Percentiles rank a stretch among this genome's conserved stretches.
Conservation (phyloP, 345 rosid genomes). For the Aegle marmelos region DNA sequence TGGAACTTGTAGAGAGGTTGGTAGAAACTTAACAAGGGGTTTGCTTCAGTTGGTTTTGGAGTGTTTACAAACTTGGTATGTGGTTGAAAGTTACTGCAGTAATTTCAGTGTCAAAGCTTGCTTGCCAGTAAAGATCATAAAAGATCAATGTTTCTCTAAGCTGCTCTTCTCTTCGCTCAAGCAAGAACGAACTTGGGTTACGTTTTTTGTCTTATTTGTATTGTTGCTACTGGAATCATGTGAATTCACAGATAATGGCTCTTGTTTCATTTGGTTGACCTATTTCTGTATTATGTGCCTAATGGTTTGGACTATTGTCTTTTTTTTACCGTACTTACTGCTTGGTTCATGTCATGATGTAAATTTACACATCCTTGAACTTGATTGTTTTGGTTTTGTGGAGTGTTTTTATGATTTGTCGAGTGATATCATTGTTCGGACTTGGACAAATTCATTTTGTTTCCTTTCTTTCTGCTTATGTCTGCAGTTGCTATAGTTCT, state of each 20-base stretch:
- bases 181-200: background rate
- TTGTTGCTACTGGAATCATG: conserved; percentile 1
- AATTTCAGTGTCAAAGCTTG: background rate
- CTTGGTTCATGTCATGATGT: conserved; percentile 1
- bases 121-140: background rate
- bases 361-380: background rate
- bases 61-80: background rate
- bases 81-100: background rate
- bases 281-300: background rate
- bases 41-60: background rate
- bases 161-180: background rate
- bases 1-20: background rate
- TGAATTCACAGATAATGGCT: background rate
- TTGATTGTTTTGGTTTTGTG: background rate
- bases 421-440: background rate
- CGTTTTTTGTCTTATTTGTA: conserved; percentile 1
- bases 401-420: background rate
- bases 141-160: background rate
- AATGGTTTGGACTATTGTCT: background rate
- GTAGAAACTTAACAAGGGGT: background rate
- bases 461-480: background rate
- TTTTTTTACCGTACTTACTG: background rate
- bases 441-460: background rate
- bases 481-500: background rate
- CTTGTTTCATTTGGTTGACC: background rate